phyloP scores from a whole-genome alignment of 768 basidiomycete genomes.

The Panellus pusillus region DNA sequence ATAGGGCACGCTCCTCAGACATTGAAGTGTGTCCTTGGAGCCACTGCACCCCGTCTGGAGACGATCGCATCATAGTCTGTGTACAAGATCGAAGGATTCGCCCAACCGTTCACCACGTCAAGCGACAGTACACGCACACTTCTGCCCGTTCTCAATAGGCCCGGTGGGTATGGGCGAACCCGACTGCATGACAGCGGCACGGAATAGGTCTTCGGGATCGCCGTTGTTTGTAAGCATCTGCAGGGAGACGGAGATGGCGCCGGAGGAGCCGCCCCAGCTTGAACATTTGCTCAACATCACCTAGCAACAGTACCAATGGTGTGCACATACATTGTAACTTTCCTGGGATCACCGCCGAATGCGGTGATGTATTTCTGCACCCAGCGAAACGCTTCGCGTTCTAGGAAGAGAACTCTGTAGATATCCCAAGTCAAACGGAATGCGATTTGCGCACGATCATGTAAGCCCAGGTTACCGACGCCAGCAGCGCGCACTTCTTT shows the following conservation, averaged over 20 bases:
- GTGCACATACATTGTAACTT: slow-evolving; percentile 53
- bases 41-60: slow-evolving; percentile 30
- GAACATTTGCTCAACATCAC: neutral
- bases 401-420: slow-evolving; percentile 27
- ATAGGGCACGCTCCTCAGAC: slow-evolving; percentile 40
- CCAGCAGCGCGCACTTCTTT: slow-evolving; percentile 52
- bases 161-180: slow-evolving; percentile 47
- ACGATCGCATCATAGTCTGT: slow-evolving; percentile 45
- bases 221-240: slow-evolving; percentile 52
- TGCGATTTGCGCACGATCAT: slow-evolving; percentile 49
- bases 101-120: too few species aligned
- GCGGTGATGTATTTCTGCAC: slow-evolving; percentile 61
- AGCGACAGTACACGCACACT: slow-evolving; percentile 17
- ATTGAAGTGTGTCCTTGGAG: slow-evolving; percentile 39
- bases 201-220: slow-evolving; percentile 46
- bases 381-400: slow-evolving; percentile 61
- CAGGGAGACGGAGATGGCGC: slow-evolving; percentile 52
- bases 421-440: neutral
- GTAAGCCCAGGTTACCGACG: slow-evolving; percentile 64
- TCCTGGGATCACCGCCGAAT: slow-evolving; percentile 66
- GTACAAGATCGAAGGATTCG: too few species aligned
- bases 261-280: slow-evolving; percentile 46
- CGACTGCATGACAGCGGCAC: slow-evolving; percentile 52
- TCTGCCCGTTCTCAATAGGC: slow-evolving; percentile 42
- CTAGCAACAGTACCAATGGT: neutral